phyloP scores from a whole-genome alignment of 345 rosid genomes.

The Odontarrhena argentea region DNA sequence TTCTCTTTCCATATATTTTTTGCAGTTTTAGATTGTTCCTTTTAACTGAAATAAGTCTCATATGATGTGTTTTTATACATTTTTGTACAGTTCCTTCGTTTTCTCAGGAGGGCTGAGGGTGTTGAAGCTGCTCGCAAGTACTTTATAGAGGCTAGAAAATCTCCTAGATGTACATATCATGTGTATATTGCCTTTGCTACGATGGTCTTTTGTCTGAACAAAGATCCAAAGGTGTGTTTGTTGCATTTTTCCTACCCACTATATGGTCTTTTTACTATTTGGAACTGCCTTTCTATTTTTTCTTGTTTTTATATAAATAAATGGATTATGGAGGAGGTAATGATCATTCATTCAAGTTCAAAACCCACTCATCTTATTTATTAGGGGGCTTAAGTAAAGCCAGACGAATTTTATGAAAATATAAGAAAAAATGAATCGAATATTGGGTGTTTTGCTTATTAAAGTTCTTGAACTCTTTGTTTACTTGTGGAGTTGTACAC shows the following conservation, averaged over 20 bases:
- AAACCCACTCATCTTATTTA: constrained; percentile 5
- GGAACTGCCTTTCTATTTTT: constrained; percentile 10
- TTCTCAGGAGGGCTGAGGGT: constrained; percentile 88
- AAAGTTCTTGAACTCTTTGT: constrained; percentile 12
- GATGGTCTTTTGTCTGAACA: constrained; percentile 90
- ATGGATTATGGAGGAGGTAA: constrained; percentile 17
- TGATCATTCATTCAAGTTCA: constrained; percentile 22
- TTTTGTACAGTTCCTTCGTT: constrained; percentile 75
- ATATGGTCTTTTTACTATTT: constrained; percentile 24
- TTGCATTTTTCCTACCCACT: constrained; percentile 25
- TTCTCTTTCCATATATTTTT: constrained; percentile 2
- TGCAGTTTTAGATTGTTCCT: neutral
- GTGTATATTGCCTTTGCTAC: constrained; percentile 90
- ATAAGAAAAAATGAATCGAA: constrained; percentile 7
- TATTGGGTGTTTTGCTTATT: constrained; percentile 13
- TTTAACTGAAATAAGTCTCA: constrained; percentile 12
- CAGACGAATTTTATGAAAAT: neutral
- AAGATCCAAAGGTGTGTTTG: constrained; percentile 75
- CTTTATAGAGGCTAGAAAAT: constrained; percentile 83
- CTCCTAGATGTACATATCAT: constrained; percentile 82
- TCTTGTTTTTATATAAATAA: constrained; percentile 13
- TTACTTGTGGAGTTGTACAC: neutral
- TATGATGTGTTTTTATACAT: constrained; percentile 30
- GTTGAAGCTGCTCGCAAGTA: constrained; percentile 96
- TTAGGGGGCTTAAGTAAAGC: constrained; percentile 14